A percentile compares a stretch with the other conserved stretches of the same genome.
Evolutionary conservation across 2,329 filamentous ascomycete species (phyloP).

Genomic region (Aurifilum marmelostoma): DNA sequence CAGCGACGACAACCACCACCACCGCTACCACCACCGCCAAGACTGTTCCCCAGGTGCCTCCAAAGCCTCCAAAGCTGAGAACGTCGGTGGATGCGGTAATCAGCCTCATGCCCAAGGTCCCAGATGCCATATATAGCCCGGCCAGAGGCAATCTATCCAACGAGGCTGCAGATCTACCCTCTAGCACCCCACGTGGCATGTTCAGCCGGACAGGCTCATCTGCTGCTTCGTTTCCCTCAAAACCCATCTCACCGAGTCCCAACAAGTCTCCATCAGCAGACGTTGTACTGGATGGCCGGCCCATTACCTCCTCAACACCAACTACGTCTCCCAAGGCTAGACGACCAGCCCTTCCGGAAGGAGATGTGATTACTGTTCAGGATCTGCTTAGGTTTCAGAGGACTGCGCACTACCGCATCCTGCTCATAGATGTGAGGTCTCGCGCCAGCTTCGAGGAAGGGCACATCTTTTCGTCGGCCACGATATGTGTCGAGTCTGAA

Average conservation of each 20-base stretch:
- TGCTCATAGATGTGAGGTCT: conserved; percentile 84
- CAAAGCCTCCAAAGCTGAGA: conserved; percentile 14
- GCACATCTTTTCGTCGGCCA: conserved; percentile 81
- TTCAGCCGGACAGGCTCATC: conserved; percentile 63
- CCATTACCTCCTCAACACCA: conserved; percentile 36
- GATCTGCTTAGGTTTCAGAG: conserved; percentile 73
- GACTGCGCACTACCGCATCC: conserved; percentile 61
- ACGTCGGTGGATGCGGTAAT: conserved; percentile 40
- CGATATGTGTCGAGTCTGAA: conserved; percentile 86
- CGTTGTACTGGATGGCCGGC: conserved; percentile 14
- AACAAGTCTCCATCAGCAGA: conserved; percentile 31
- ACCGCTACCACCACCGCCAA: not conserved
- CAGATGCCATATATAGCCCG: conserved; percentile 79
- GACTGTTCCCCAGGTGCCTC: conserved; percentile 1
- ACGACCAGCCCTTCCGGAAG: conserved; percentile 56
- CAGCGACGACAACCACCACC: too few relatives aligned
- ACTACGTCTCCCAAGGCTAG: conserved; percentile 36
- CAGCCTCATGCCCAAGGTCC: conserved; percentile 67
- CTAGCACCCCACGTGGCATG: conserved; percentile 66
- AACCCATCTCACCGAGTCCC: conserved; percentile 17
- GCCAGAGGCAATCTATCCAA: conserved; percentile 70
- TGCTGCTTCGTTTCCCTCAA: conserved; percentile 38
- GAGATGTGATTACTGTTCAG: conserved; percentile 65
- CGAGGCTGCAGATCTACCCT: conserved; percentile 66
- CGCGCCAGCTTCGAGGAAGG: conserved; percentile 84